Percentiles rank a stretch among this genome's conserved stretches.
Conservation (phyloP, 106 monocot genomes). For the Alisma plantagoaquatica region DNA sequence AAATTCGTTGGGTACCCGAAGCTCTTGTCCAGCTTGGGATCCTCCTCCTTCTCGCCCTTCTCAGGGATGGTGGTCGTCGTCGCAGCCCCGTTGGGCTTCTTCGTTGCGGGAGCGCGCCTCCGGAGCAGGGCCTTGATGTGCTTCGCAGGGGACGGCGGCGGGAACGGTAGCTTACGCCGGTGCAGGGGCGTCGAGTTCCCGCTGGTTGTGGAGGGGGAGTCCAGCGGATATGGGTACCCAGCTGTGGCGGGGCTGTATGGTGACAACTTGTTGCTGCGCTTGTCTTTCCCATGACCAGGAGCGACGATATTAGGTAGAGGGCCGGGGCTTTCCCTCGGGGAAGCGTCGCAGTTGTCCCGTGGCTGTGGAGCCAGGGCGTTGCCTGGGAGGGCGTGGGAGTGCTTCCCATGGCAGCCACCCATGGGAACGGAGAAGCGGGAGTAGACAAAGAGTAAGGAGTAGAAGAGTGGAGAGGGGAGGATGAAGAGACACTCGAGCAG, state of each 20-base stretch:
- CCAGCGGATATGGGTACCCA: no score
- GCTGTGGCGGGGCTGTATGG: no score
- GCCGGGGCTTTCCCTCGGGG: slow-evolving; percentile 56
- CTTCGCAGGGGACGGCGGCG: slow-evolving; percentile 85
- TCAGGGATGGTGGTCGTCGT: slow-evolving; percentile 65
- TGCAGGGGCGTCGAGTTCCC: slow-evolving; percentile 42
- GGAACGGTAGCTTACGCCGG: slow-evolving; percentile 64
- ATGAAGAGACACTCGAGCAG: neutral
- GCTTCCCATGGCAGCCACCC: neutral
- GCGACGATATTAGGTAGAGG: slow-evolving; percentile 62
- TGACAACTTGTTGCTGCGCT: no score
- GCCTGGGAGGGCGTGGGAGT: no score
- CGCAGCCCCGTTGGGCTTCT: slow-evolving; percentile 68
- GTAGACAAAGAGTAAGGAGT: neutral
- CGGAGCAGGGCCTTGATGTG: slow-evolving; percentile 84
- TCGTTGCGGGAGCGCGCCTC: slow-evolving; percentile 54
- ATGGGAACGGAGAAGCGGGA: neutral
- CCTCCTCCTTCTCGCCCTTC: slow-evolving; percentile 28
- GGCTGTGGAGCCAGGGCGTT: no score
- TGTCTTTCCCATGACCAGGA: no score
- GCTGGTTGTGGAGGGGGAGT: slow-evolving; percentile 58
- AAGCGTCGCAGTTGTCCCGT: no score
- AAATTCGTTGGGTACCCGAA: slow-evolving; percentile 82
- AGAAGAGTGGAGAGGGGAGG: neutral
- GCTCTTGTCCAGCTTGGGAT: slow-evolving; percentile 67